phyloP scores from a whole-genome alignment of 768 basidiomycete species.

The Tulasnella sp. region DNA sequence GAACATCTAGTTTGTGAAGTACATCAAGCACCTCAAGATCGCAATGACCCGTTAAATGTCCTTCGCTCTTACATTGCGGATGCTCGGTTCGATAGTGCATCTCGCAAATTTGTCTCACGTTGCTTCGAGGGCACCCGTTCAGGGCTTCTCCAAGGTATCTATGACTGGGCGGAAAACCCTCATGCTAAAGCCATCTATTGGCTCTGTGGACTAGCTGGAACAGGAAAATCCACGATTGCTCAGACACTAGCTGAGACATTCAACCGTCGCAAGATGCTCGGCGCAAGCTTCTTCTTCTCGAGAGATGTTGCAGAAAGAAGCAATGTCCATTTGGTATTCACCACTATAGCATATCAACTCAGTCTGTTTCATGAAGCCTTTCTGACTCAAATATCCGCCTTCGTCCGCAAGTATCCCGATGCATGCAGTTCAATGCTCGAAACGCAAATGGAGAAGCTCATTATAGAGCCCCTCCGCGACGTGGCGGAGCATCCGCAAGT shows the following conservation, averaged over 20 bases:
- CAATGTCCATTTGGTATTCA: conserved; percentile 22
- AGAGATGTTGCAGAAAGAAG: conserved; percentile 18
- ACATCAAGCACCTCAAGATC: too few relatives aligned
- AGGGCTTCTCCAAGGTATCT: neutral
- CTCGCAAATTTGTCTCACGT: too few relatives aligned
- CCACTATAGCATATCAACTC: conserved; percentile 26
- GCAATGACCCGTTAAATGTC: too few relatives aligned
- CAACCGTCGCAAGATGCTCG: conserved; percentile 21
- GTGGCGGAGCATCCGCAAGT: neutral
- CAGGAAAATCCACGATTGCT: conserved; percentile 31
- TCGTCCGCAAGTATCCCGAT: conserved; percentile 1
- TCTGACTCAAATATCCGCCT: neutral
- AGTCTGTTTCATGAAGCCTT: conserved; percentile 17
- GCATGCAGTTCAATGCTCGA: conserved; percentile 16
- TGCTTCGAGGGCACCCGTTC: conserved; percentile 3
- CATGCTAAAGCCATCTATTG: conserved; percentile 20
- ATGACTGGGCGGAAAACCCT: neutral
- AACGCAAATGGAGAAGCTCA: conserved; percentile 18
- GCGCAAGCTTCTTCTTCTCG: conserved; percentile 28
- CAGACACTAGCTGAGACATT: conserved; percentile 26
- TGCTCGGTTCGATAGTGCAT: too few relatives aligned
- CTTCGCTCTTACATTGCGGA: too few relatives aligned
- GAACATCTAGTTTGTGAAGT: too few relatives aligned
- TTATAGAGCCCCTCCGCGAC: conserved; percentile 14
- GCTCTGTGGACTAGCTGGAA: conserved; percentile 28